Evolutionary conservation across 1,139 yeast species (phyloP), one percentile per base, ranked within the genome.

Genomic region (Blastobotrys indianensis): DNA sequence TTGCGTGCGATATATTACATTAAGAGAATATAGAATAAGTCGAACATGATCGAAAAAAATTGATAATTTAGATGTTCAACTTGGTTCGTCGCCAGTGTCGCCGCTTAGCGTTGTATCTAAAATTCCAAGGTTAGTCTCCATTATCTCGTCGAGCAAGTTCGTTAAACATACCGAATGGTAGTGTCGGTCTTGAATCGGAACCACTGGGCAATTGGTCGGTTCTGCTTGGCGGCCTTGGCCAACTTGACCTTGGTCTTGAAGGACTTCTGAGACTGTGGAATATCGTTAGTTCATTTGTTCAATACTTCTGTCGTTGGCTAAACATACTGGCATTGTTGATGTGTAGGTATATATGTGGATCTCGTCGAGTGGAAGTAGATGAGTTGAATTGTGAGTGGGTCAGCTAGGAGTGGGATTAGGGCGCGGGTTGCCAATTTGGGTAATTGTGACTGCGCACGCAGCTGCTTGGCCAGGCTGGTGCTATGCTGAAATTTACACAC

Each of bases 61-160:
- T 25, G 16, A 39, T 33, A 39, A 32, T 39, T 86, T 87, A 92
- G 82, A 92, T 76, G 84, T 83, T 81, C 79, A 94, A 83, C 95
- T 92, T 94, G 69, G 97, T 92, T 85, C 98, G 87, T 85, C 97
- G 92, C 99, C 99, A 94, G 94, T 94, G 95, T 83, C 98, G 85
- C 86, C 97, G 88, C 90, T 92, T 92, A 72, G 96, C 94, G 79
- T 92, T 92, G 90, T 90, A 92, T 82, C 72, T 64, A n/a, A n/a
- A n/a, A 44, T 28, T 8, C 11, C 7, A 23, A 11, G 3, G 16
- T 10, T 20, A 16, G 20, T 23, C 25, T n/a, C 20, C 38, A 12
- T 20, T 36, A 12, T 36, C 30, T 37, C 25, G 32, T 37, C 10
- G 7, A 5, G 10, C 20, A 9, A 12, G 23, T 6, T 4, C 25